Evolutionary conservation across 2,329 filamentous ascomycete species (phyloP).

Genomic region (Ustulina deusta): DNA sequence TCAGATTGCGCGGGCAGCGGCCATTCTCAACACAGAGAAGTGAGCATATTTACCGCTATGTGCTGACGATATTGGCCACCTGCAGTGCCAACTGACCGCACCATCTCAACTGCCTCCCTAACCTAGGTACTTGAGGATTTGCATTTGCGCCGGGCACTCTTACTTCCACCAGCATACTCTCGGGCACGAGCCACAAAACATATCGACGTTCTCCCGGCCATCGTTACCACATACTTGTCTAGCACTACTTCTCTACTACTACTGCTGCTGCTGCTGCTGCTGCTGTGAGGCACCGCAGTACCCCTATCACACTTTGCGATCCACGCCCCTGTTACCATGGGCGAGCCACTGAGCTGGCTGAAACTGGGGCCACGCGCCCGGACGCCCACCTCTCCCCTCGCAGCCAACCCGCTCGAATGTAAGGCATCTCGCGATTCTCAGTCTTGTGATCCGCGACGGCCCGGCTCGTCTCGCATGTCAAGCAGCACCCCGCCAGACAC

Average conservation of each 20-base stretch:
- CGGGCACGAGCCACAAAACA: not conserved
- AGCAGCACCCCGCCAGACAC: conserved; percentile 39
- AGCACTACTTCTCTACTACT: not conserved
- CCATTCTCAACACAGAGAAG: not conserved
- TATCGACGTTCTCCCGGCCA: not conserved
- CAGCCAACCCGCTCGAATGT: conserved; percentile 35
- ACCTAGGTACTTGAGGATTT: too few species aligned
- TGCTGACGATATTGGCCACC: not conserved
- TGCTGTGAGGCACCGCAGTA: not conserved
- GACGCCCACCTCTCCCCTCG: conserved; percentile 39
- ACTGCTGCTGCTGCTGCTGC: not conserved
- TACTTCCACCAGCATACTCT: not conserved
- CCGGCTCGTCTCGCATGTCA: conserved; percentile 40
- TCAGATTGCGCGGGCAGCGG: not conserved
- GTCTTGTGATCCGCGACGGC: conserved; percentile 28
- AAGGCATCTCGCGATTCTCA: conserved; percentile 22
- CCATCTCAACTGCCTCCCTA: too few species aligned
- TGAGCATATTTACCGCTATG: not conserved
- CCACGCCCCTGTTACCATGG: conserved; percentile 9
- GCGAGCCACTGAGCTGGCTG: conserved; percentile 42
- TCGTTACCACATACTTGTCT: not conserved
- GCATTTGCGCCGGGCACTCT: not conserved
- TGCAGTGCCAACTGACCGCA: not conserved
- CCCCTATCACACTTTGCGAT: not conserved
- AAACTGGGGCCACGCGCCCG: conserved; percentile 43